Percentiles rank a stretch among this genome's conserved stretches.
Evolutionary conservation across 1,139 yeast species (phyloP).

Genomic region (Sugiyamaella pinicola): DNA sequence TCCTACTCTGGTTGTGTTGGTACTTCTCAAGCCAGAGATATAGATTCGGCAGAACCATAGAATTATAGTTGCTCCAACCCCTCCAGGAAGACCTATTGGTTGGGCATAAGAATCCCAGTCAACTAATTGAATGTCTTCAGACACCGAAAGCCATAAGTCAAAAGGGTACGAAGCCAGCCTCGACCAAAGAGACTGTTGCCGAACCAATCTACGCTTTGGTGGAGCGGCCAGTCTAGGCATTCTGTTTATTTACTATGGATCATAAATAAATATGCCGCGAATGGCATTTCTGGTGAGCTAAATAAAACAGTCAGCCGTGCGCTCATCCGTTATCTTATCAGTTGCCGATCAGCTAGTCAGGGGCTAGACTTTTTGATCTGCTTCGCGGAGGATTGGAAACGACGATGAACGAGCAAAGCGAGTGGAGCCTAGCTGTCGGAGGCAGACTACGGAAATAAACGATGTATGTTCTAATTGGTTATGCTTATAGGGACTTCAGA

Average conservation of each 20-base stretch:
- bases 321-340: slow-evolving; percentile 1
- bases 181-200: slow-evolving; percentile 43
- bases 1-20: not conserved
- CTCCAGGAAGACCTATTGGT: slow-evolving; percentile 53
- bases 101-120: slow-evolving; percentile 65
- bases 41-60: slow-evolving; percentile 33
- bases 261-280: not conserved
- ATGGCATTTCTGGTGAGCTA: not conserved
- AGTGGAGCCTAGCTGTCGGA: slow-evolving; percentile 7
- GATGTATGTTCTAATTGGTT: not conserved
- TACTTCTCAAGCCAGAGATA: not conserved
- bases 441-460: not conserved
- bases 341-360: not conserved
- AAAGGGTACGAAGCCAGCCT: slow-evolving; percentile 56
- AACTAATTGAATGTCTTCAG: slow-evolving; percentile 56
- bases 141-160: slow-evolving; percentile 55
- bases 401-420: no score
- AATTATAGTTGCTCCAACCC: slow-evolving; percentile 44
- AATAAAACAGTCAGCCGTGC: slow-evolving; percentile 3
- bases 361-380: not conserved
- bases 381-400: not conserved
- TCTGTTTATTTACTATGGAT: not conserved
- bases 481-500: slow-evolving; percentile 29
- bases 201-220: slow-evolving; percentile 12
- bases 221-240: slow-evolving; percentile 13